Conservation (phyloP, 1,139 yeast species). For the Debaryomycetaceae sp. region DNA sequence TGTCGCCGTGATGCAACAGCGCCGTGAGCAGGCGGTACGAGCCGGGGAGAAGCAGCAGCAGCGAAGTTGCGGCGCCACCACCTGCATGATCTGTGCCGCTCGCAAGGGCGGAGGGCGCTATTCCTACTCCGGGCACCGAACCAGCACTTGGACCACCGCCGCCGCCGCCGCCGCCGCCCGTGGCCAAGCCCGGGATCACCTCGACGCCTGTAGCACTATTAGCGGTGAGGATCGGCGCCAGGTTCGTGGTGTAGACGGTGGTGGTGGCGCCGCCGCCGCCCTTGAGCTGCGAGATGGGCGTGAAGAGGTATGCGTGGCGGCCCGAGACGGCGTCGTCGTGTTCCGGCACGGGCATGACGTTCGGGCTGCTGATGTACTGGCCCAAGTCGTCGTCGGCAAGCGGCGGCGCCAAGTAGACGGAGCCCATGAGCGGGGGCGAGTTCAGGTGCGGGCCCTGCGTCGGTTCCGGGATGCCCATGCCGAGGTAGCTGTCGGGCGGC, state of each 20-base stretch:
- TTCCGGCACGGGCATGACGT: constrained; percentile 44
- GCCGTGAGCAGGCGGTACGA: constrained; percentile 10
- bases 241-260: constrained; percentile 14
- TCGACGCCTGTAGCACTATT: constrained; percentile 4
- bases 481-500: constrained; percentile 59
- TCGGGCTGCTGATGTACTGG: constrained; percentile 47
- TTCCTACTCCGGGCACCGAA: constrained; percentile 1
- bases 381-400: constrained; percentile 72
- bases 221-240: constrained; percentile 5
- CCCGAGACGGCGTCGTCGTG: constrained; percentile 40
- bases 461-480: constrained; percentile 76
- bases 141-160: too few species aligned
- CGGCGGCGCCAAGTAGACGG: constrained; percentile 69
- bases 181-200: constrained; percentile 1
- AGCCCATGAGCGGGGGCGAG: constrained; percentile 91
- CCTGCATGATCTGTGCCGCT: constrained; percentile 1
- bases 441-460: constrained; percentile 58
- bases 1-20: constrained; percentile 8
- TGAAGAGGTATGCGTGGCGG: constrained; percentile 32
- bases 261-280: constrained; percentile 22
- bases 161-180: constrained; percentile 1
- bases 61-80: constrained; percentile 3
- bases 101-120: constrained; percentile 1
- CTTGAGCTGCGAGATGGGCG: constrained; percentile 38
- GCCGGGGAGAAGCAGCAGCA: constrained; percentile 7